Evolutionary conservation across 2,329 filamentous ascomycete genomes (phyloP).

Genomic region (Beauveria sp.): DNA sequence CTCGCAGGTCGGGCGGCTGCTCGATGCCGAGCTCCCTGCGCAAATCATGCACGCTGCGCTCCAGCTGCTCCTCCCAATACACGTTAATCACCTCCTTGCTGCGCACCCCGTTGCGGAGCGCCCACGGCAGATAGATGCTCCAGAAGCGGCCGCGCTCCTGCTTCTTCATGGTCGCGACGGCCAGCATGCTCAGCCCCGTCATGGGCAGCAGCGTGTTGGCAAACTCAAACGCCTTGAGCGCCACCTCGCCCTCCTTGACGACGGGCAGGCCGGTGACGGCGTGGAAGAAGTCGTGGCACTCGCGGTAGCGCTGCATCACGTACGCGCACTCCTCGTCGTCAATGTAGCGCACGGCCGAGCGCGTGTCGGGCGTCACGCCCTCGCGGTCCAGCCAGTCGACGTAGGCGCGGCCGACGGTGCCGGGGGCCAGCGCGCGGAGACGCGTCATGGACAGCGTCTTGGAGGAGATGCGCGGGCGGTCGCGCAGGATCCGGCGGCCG

Average conservation of each 20-base stretch:
- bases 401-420: slow-evolving; percentile 75
- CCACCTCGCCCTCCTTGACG: slow-evolving; percentile 91
- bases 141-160: slow-evolving; percentile 72
- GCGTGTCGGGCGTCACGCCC: slow-evolving; percentile 86
- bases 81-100: slow-evolving; percentile 84
- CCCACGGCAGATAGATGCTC: slow-evolving; percentile 80
- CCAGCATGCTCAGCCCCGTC: slow-evolving; percentile 80
- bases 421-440: slow-evolving; percentile 64
- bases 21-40: slow-evolving; percentile 74
- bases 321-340: slow-evolving; percentile 95
- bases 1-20: slow-evolving; percentile 76
- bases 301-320: slow-evolving; percentile 95
- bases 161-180: slow-evolving; percentile 77
- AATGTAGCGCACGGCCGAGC: slow-evolving; percentile 76
- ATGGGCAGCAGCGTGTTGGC: slow-evolving; percentile 90
- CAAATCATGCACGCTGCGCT: slow-evolving; percentile 72
- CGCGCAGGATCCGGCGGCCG: slow-evolving; percentile 83
- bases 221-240: slow-evolving; percentile 97
- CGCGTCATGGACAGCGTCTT: slow-evolving; percentile 56
- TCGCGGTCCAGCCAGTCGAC: slow-evolving; percentile 89
- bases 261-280: slow-evolving; percentile 85
- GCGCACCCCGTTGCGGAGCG: slow-evolving; percentile 69
- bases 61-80: slow-evolving; percentile 94
- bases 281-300: slow-evolving; percentile 97
- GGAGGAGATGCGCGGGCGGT: slow-evolving; percentile 82